Evolutionary conservation across 345 rosid species (phyloP).

Genomic region (Melaleuca alternifolia): DNA sequence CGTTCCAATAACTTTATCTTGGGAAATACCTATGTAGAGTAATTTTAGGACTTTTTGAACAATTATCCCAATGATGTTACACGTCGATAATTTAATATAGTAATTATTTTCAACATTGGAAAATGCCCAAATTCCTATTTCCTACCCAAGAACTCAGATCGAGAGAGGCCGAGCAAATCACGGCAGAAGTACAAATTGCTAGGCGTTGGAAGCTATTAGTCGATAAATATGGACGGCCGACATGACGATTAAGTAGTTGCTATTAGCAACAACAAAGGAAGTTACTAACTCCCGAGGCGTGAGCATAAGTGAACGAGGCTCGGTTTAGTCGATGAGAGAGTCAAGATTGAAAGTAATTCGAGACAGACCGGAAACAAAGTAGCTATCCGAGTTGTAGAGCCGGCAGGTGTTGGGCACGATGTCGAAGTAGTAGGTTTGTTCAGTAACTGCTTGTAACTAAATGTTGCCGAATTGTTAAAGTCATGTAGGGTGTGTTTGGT

Average conservation of each 20-base stretch:
- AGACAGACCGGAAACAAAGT: no score
- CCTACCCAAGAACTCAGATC: not conserved
- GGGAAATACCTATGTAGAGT: no score
- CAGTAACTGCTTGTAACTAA: not conserved
- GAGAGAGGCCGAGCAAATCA: not conserved
- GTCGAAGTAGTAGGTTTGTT: not conserved
- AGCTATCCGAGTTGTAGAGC: not conserved
- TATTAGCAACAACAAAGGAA: not conserved
- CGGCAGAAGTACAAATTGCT: not conserved
- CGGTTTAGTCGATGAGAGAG: not conserved
- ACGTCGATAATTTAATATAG: not conserved
- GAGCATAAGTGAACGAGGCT: not conserved
- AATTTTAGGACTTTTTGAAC: no score
- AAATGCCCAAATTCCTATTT: not conserved
- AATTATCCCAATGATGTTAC: not conserved
- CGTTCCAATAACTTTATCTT: no score
- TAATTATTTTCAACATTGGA: not conserved
- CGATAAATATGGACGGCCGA: not conserved
- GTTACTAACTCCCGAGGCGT: not conserved
- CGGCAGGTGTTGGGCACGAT: not conserved
- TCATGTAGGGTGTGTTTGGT: not conserved
- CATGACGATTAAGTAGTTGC: not conserved
- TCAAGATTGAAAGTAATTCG: not conserved
- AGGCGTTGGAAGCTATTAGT: not conserved
- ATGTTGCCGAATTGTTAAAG: not conserved